Percentiles rank a stretch among this genome's conserved stretches.
Evolutionary conservation across 352 stramenopile species (phyloP).

Genomic region (Phytopythium litorale): DNA sequence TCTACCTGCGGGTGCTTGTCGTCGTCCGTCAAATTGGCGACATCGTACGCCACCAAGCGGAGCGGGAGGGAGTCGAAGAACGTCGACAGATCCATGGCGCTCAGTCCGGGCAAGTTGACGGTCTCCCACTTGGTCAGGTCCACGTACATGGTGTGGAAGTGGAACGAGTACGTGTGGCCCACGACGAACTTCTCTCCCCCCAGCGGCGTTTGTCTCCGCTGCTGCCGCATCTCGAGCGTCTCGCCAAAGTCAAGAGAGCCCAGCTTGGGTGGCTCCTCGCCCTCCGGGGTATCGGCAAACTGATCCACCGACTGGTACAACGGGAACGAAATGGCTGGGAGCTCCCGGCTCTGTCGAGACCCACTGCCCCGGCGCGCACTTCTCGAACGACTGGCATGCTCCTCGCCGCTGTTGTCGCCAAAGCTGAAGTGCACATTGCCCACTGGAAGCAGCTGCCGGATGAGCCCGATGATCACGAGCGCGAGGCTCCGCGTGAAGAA

Average conservation of each 20-base stretch:
- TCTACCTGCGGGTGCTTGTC: conserved; percentile 44
- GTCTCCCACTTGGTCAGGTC: conserved; percentile 79
- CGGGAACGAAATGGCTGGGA: conserved; percentile 70
- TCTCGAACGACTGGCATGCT: conserved; percentile 3
- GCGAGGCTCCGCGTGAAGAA: conserved; percentile 78
- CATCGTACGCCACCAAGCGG: conserved; percentile 71
- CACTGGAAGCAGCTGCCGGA: conserved; percentile 48
- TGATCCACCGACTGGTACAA: conserved; percentile 81
- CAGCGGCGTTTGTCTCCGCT: conserved; percentile 44
- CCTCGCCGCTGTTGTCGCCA: conserved; percentile 25
- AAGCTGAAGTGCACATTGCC: conserved; percentile 71
- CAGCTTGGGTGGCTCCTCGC: conserved; percentile 44
- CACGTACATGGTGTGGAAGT: conserved; percentile 89
- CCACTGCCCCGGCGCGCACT: neutral
- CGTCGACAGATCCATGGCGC: conserved; percentile 65
- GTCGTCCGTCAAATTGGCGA: conserved; percentile 10
- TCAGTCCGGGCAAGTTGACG: conserved; percentile 70
- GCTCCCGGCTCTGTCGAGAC: conserved; percentile 11
- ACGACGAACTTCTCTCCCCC: conserved; percentile 47
- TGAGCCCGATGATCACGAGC: conserved; percentile 73
- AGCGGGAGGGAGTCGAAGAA: conserved; percentile 79
- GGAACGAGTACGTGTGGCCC: conserved; percentile 81
- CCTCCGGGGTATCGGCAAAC: conserved; percentile 61
- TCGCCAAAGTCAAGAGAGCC: conserved; percentile 66
- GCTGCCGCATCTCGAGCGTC: conserved; percentile 30